These are phyloP conservation scores for Melanogaster broomeanus DNA, from an alignment of 768 basidiomycete genomes.

Conservation along the genomic window DNA sequence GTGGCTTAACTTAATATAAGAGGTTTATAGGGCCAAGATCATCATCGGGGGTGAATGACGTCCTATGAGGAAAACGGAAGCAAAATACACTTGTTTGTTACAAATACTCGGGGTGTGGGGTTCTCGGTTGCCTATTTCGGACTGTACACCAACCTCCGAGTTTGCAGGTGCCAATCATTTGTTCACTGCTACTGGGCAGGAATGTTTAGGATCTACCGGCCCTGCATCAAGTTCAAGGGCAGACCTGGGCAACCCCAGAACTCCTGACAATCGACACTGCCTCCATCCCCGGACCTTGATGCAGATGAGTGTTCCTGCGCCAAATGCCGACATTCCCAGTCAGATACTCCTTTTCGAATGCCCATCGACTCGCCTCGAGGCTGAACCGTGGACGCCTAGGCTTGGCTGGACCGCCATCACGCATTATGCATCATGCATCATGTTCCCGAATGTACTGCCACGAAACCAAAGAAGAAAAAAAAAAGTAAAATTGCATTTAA, in stretches of 20 bases:
- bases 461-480: too few relatives aligned
- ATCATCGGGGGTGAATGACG: neutral
- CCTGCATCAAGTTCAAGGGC: neutral
- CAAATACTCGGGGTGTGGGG: slow-evolving; percentile 30
- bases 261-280: neutral
- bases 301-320: neutral
- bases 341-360: neutral
- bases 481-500: too few relatives aligned
- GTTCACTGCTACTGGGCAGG: slow-evolving; percentile 11
- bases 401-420: neutral
- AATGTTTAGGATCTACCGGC: slow-evolving; percentile 19
- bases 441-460: neutral
- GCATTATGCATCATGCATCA: neutral
- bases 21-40: slow-evolving; percentile 5
- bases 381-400: neutral
- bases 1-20: slow-evolving; percentile 1
- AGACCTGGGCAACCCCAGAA: neutral
- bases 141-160: too few relatives aligned
- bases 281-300: neutral
- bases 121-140: slow-evolving; percentile 26
- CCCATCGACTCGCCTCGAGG: slow-evolving; percentile 1
- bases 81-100: too few relatives aligned
- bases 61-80: neutral
- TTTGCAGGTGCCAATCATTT: too few relatives aligned
- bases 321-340: neutral